Base-by-base conservation (phyloP, 768 basidiomycete genomes). In the Rhodotorula diobovata region DNA sequence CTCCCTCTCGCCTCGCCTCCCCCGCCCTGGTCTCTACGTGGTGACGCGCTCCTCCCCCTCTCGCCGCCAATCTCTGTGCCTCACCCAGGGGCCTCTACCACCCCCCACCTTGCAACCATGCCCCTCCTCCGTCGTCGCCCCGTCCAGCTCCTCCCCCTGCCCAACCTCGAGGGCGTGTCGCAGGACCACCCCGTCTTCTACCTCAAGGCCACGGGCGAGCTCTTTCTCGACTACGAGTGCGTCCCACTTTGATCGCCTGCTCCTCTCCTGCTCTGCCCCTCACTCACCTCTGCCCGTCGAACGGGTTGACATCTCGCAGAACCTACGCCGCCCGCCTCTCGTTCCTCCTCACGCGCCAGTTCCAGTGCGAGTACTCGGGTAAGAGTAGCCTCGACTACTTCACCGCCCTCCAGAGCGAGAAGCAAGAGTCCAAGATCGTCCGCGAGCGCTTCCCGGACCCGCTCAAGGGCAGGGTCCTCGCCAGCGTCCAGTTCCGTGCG, bases 321-420 rank as follows among this genome's bases (percentile, higher is more conserved):
- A 87, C 91, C 34, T 97, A 95, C 83, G 87, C 90, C 56, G 87
- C 90, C 45, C 89, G 95, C 77, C 90, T 95, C 86, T 89, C 90
- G 70, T 98, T 96, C 84, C 96, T 96, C 83, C 86, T 88, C 65
- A 85, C 91, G 70, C 93, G 91, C 79, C 89, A 93, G 78, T 98
- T 97, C 82, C 92, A 95, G 79, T 98, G 95, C 80, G 95, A 97
- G 83, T 91, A 94, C 78, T 93, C 91, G 45, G 93, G 94, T 81
- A 95, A 93, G 83, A 89, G 90, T 75, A 88, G 89, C 65, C 85
- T 98, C 64, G 90, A 91, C 83, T 99, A 93, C 82, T 96, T 94
- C 81, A 88, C 92, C 78, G 96, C 96, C 34, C 84, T 94, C 56
- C 88, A 91, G 76, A 93, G 91, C 68, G 96, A 99, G 81, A 87